These are phyloP conservation scores for Rozella allomycis DNA, from an alignment of 371 early-diverging fungal species.

Conservation along the genomic window DNA sequence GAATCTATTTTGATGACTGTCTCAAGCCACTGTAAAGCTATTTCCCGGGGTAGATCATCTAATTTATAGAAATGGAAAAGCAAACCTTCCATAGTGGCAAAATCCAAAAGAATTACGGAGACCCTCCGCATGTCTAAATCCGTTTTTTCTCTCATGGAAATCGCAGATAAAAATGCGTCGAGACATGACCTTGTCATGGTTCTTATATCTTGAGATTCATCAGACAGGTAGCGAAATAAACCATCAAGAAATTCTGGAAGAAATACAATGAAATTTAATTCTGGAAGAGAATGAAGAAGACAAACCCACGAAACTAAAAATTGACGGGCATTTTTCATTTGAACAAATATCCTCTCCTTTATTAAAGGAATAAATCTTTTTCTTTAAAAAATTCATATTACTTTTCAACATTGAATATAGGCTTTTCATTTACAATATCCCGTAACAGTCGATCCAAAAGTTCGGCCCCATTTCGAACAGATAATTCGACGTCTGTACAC, in stretches of 20 bases:
- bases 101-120: too few relatives aligned
- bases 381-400: too few relatives aligned
- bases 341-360: slow-evolving; percentile 56
- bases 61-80: too few relatives aligned
- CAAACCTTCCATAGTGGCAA: too few relatives aligned
- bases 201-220: slow-evolving; percentile 60
- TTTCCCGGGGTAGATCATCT: too few relatives aligned
- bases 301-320: slow-evolving; percentile 79
- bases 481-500: slow-evolving; percentile 54
- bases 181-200: too few relatives aligned
- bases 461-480: slow-evolving; percentile 71
- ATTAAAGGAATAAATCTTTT: slow-evolving; percentile 76
- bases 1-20: too few relatives aligned
- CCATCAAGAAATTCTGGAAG: slow-evolving; percentile 75
- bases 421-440: slow-evolving; percentile 72
- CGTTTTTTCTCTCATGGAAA: too few relatives aligned
- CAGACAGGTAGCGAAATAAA: slow-evolving; percentile 54
- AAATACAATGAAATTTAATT: slow-evolving; percentile 59
- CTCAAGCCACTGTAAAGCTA: too few relatives aligned
- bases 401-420: slow-evolving; percentile 26
- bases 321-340: slow-evolving; percentile 61
- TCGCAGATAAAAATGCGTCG: too few relatives aligned
- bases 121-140: too few relatives aligned
- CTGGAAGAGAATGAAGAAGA: slow-evolving; percentile 66
- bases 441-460: slow-evolving; percentile 67